phyloP scores from a whole-genome alignment of 2,329 filamentous ascomycete species.

The Pseudogymnoascus sp. region DNA sequence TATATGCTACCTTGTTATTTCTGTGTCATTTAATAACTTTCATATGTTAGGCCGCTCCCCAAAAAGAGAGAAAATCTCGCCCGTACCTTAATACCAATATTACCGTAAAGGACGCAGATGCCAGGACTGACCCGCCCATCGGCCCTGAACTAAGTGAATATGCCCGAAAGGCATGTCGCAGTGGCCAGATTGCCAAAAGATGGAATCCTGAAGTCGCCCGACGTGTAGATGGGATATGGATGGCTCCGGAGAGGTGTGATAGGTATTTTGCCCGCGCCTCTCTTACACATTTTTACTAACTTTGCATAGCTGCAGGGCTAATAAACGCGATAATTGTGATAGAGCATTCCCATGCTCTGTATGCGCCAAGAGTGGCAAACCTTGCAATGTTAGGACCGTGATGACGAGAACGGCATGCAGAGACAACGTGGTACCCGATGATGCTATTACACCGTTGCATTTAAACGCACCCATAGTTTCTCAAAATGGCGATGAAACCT shows the following conservation, averaged over 20 bases:
- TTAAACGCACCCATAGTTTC: background rate
- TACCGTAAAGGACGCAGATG: conserved; percentile 8
- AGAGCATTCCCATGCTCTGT: background rate
- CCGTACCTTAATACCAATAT: background rate
- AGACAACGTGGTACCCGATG: background rate
- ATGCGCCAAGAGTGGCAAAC: background rate
- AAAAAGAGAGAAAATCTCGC: background rate
- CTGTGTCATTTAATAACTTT: background rate
- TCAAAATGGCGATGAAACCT: background rate
- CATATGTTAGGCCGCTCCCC: background rate
- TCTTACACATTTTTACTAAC: background rate
- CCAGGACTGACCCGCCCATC: background rate
- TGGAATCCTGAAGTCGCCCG: conserved; percentile 2
- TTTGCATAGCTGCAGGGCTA: background rate
- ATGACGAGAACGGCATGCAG: conserved; percentile 7
- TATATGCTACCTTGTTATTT: background rate
- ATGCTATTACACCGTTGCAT: background rate
- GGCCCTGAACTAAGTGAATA: conserved; percentile 1
- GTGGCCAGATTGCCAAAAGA: background rate
- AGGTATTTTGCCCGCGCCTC: background rate
- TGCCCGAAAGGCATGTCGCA: background rate
- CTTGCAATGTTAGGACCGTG: background rate
- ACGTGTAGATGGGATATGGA: conserved; percentile 5
- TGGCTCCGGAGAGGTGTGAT: conserved; percentile 9
- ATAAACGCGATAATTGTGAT: background rate